Evolutionary conservation across 495 filamentous ascomycete genomes (phyloP), one percentile per base, ranked within the genome.

Genomic region (Aspergillus cavernicola): DNA sequence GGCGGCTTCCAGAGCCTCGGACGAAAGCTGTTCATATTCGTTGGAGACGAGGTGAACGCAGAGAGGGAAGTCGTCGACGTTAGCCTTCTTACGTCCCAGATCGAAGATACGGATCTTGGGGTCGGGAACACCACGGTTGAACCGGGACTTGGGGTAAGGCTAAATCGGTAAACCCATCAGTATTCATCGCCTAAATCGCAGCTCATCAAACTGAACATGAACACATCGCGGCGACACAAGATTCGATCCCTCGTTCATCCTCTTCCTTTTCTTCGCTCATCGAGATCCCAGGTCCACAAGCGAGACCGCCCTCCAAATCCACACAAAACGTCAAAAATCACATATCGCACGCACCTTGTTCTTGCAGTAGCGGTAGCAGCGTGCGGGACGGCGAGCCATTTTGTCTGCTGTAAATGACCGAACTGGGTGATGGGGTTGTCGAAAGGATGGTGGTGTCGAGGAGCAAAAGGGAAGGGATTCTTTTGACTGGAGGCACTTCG

Each of bases 321-420:
- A 57, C 58, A 58, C 51, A 53, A 31, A 53, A 50, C 52, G 45
- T 57, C 60, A 64, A 55, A 61, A 49, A 55, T 43, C 48, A 45
- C 38, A 39, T 31, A 43, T 48, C 40, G 54, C 55, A 81, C 86
- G 76, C 73, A 93, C 89, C 92, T 96, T 96, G 87, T 97, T 97
- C 90, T 97, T 97, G 90, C 93, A 98, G 86, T 98, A 98, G 75
- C 93, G 91, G 85, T 98, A 98, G 80, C 93, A 98, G 80, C 95
- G 84, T 63, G 93, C 93, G 65, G 93, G 93, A 82, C 93, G 89
- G 73, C 93, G 88, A 70, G 93, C 93, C 93, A 98, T 98, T 77
- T 84, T 88, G 85, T 74, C 65, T 79, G 73, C 73, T 72, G 72
- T 78, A 77, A 73, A 64, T 79, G 74, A 33, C 31, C 71, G 72